phyloP scores from a whole-genome alignment of 2,329 filamentous ascomycete genomes.

The Blastomyces silverae region DNA sequence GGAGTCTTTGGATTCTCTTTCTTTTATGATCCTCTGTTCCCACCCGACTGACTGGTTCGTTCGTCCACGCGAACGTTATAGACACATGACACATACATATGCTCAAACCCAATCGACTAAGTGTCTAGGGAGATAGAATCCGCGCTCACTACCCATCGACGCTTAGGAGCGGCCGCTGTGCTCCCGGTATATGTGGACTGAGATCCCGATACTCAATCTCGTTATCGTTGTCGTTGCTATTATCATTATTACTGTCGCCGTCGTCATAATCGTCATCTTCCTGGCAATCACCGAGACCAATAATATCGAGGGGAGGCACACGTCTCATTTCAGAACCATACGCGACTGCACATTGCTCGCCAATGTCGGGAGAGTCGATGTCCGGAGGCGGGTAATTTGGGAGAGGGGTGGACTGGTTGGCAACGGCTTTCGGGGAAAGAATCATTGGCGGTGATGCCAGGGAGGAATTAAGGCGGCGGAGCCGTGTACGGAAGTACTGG shows the following conservation, averaged over 20 bases:
- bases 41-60: background rate
- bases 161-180: background rate
- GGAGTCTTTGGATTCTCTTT: background rate
- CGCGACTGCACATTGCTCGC: background rate
- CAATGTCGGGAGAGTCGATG: background rate
- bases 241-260: background rate
- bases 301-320: background rate
- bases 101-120: background rate
- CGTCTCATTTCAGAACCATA: slow-evolving; percentile 10
- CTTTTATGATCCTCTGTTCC: background rate
- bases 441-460: background rate
- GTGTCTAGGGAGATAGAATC: background rate
- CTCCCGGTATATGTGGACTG: background rate
- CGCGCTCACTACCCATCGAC: background rate
- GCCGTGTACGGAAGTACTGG: slow-evolving; percentile 39
- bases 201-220: background rate
- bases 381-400: background rate
- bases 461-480: slow-evolving; percentile 23
- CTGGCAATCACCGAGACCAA: background rate
- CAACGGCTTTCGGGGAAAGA: background rate
- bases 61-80: background rate
- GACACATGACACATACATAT: background rate
- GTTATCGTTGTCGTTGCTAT: background rate
- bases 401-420: background rate
- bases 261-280: background rate